A percentile compares a stretch with the other conserved stretches of the same genome.
Evolutionary conservation across 352 stramenopile genomes (phyloP).

Genomic region (Pythium angustatum): DNA sequence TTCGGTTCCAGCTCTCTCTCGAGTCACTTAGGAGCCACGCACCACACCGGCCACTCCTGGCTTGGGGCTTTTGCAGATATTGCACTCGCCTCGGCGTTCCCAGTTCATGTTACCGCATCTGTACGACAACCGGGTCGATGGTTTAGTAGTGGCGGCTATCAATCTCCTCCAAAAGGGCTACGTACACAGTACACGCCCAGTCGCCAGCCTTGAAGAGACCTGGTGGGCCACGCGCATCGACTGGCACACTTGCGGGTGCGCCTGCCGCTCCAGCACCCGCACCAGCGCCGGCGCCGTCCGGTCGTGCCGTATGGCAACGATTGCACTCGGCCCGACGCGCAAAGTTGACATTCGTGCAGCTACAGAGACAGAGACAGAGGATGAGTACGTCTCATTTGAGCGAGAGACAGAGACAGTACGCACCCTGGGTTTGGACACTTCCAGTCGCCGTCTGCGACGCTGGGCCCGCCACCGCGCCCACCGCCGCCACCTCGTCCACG

Average conservation of each 20-base stretch:
- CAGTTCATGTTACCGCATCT: slow-evolving; percentile 89
- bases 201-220: slow-evolving; percentile 81
- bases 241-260: slow-evolving; percentile 30
- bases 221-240: slow-evolving; percentile 56
- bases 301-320: slow-evolving; percentile 69
- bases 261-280: slow-evolving; percentile 8
- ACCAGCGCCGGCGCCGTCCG: slow-evolving; percentile 38
- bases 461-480: slow-evolving; percentile 48
- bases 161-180: too few relatives aligned
- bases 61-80: slow-evolving; percentile 86
- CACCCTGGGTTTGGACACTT: slow-evolving; percentile 80
- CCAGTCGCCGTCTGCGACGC: slow-evolving; percentile 71
- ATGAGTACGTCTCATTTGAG: too few relatives aligned
- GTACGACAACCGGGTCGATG: too few relatives aligned
- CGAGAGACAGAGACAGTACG: not conserved
- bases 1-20: not conserved
- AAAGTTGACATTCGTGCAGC: slow-evolving; percentile 87
- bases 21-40: slow-evolving; percentile 2
- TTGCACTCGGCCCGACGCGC: slow-evolving; percentile 79
- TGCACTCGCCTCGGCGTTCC: slow-evolving; percentile 83
- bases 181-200: slow-evolving; percentile 82
- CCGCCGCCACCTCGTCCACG: slow-evolving; percentile 34
- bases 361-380: slow-evolving; percentile 24
- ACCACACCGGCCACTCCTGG: slow-evolving; percentile 64
- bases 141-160: too few relatives aligned